phyloP scores from a whole-genome alignment of 139 green algal species.

The Ettlia oleoabundans region DNA sequence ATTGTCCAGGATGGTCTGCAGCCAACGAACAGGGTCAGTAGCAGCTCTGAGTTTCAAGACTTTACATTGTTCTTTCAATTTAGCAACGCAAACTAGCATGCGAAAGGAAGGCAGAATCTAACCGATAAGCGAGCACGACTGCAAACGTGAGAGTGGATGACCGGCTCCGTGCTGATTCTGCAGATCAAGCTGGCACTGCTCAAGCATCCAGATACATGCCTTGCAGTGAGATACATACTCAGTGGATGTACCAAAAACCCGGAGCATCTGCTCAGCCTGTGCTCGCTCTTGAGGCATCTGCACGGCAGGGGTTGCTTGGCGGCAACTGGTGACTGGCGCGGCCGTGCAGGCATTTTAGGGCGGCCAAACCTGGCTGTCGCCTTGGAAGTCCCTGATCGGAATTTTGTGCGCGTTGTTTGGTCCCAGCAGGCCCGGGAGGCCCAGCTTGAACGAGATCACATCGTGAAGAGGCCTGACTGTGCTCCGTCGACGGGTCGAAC shows the following conservation, averaged over 20 bases:
- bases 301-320: background rate
- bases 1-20: constrained; percentile 83
- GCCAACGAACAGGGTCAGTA: background rate
- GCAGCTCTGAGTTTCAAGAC: too few species aligned
- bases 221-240: constrained; percentile 94
- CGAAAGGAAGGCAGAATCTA: too few species aligned
- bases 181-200: background rate
- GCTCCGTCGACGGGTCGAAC: too few species aligned
- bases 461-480: background rate
- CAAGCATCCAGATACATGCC: constrained; percentile 40
- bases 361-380: too few species aligned
- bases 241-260: constrained; percentile 82
- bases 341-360: too few species aligned
- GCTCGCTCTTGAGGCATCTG: constrained; percentile 83
- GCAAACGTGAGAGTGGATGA: background rate
- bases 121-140: too few species aligned
- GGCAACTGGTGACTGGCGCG: too few species aligned
- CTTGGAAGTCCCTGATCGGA: background rate
- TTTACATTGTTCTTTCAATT: too few species aligned
- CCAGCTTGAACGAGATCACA: background rate
- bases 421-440: too few species aligned
- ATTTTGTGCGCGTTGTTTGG: too few species aligned
- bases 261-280: constrained; percentile 87
- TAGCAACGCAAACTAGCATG: too few species aligned
- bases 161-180: too few species aligned